Evolutionary conservation across 371 early-diverging fungal genomes (phyloP), one percentile per base, ranked within the genome.

Genomic region (Scutellospora calospora): DNA sequence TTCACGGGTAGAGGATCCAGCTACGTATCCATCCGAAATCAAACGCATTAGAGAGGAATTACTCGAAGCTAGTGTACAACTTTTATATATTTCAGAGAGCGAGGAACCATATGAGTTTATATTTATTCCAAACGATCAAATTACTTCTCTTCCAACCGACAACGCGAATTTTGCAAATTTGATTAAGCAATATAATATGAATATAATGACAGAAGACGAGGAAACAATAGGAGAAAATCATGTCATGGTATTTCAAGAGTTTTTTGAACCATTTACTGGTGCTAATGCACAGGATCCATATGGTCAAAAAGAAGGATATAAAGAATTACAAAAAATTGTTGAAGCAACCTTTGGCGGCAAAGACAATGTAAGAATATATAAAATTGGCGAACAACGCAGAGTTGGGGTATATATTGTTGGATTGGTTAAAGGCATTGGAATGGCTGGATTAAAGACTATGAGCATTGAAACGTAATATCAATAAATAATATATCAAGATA

Each of bases 381-480:
- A 72, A 29, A n/a, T 72, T 45, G 31, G 45, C 0, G 63, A 18
- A 27, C 8, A 76, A 25, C 22, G 57, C 8, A 77, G 27, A 77
- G 22, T 63, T 29, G 77, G 35, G 1, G 57, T 77, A 38, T 77
- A 62, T 45, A 63, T 77, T 41, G 77, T 77, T 8, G 77, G 77
- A 63, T 31, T 77, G n/a, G 18, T 77, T 25, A 41, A 63, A 41
- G 65, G 65, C 5, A 6, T 63, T 35, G 77, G 77, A 11, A 57
- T 77, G 1, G 63, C 25, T 62, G 77, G 77, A 14, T 18, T 77
- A 20, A 60, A 62, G 25, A 77, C 77, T 18, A 14, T 45, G 5
- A 77, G 77, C 63, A 77, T 77, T 45, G 77, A 77, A 27, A 77
- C 77, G 18, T 77, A 76, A 73, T 73, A n/a, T n/a, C n/a, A n/a